Percentiles rank a stretch among this genome's conserved stretches.
phyloP scores from a whole-genome alignment of 1,284 basidiomycete genomes.

The Ganoderma lucidum region DNA sequence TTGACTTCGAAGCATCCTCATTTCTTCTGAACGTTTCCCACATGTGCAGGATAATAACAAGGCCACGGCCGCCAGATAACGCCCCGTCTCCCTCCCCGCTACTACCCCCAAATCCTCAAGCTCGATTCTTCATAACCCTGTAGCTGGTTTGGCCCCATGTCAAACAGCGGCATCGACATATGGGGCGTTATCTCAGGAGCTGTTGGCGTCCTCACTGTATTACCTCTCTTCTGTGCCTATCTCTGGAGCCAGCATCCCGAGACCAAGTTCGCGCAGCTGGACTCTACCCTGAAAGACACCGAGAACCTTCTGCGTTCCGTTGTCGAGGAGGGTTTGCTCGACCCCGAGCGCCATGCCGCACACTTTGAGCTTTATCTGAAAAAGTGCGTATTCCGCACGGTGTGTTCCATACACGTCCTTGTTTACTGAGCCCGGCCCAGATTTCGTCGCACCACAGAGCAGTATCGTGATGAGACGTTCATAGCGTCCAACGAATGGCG shows the following conservation, averaged over 20 bases:
- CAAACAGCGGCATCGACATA: neutral
- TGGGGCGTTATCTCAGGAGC: neutral
- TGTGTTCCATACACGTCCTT: neutral
- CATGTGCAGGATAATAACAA: neutral
- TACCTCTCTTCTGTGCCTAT: neutral
- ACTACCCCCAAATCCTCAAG: no score
- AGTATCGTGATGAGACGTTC: neutral
- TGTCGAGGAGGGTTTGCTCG: neutral
- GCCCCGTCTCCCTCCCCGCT: neutral
- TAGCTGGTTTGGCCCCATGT: neutral
- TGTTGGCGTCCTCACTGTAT: neutral
- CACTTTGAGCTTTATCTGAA: slow-evolving; percentile 7
- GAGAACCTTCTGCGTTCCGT: neutral
- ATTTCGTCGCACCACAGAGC: neutral
- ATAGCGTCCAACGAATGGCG: neutral
- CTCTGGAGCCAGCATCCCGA: neutral
- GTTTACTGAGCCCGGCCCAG: neutral
- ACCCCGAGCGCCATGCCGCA: slow-evolving; percentile 34
- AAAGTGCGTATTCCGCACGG: neutral
- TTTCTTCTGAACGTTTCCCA: neutral
- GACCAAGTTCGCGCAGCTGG: neutral
- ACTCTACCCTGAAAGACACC: neutral
- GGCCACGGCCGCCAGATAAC: no score
- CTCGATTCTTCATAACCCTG: neutral
- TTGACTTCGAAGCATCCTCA: neutral